A percentile compares a stretch with the other conserved stretches of the same genome.
These are phyloP conservation scores for Sergeia podlipaevii DNA, from an alignment of 208 protist genomes.

Conservation along the genomic window DNA sequence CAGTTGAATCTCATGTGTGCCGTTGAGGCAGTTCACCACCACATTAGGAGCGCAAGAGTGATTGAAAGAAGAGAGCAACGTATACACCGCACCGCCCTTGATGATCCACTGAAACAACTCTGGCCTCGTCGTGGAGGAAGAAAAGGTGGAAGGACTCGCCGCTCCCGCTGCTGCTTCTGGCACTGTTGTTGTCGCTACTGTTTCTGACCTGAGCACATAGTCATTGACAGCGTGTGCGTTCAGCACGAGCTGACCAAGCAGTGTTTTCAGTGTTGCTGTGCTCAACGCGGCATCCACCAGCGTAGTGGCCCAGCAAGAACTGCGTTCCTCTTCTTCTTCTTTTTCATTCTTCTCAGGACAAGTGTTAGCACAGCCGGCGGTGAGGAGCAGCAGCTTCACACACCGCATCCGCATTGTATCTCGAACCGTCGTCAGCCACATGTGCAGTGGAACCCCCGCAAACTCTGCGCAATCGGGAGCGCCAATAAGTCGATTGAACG, in stretches of 20 bases:
- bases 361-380: conserved; percentile 7
- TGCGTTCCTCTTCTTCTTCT: neutral
- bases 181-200: neutral
- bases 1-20: conserved; percentile 66
- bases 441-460: conserved; percentile 26
- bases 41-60: conserved; percentile 76
- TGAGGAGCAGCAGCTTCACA: conserved; percentile 15
- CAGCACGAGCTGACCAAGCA: conserved; percentile 63
- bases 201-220: conserved; percentile 15
- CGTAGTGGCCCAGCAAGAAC: conserved; percentile 29
- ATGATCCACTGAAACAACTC: conserved; percentile 32
- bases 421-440: conserved; percentile 34
- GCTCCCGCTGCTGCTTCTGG: neutral
- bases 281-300: conserved; percentile 46
- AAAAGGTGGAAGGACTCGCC: neutral
- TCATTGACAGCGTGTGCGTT: conserved; percentile 78
- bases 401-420: conserved; percentile 23
- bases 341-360: neutral
- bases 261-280: conserved; percentile 50
- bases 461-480: conserved; percentile 43
- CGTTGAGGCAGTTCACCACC: conserved; percentile 25
- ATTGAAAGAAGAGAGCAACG: conserved; percentile 70
- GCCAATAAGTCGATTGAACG: conserved; percentile 74
- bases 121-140: neutral
- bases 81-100: conserved; percentile 74